Evolutionary conservation across 371 early-diverging fungal genomes (phyloP).

Genomic region (Mucor indicus): DNA sequence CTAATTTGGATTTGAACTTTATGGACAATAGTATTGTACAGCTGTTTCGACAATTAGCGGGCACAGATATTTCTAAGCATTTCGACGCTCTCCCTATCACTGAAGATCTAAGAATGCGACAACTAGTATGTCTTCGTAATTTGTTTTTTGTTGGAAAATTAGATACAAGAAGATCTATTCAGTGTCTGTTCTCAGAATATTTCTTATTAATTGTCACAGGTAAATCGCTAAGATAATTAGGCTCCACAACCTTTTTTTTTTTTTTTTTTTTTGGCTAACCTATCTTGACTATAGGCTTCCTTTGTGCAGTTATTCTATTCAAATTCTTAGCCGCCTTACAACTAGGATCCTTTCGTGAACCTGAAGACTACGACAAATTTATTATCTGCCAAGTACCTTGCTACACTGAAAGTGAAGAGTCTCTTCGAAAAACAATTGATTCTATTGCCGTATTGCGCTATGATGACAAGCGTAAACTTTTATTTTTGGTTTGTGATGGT

Average conservation of each 20-base stretch:
- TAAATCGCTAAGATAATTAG: not conserved
- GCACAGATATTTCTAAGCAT: constrained; percentile 65
- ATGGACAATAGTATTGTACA: constrained; percentile 60
- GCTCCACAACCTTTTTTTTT: too few species aligned
- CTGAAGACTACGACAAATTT: constrained; percentile 90
- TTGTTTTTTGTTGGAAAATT: constrained; percentile 83
- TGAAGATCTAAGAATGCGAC: constrained; percentile 29
- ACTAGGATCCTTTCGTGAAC: constrained; percentile 72
- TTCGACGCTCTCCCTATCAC: constrained; percentile 51
- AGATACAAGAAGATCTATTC: constrained; percentile 73
- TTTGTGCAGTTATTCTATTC: constrained; percentile 84
- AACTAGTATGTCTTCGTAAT: constrained; percentile 69
- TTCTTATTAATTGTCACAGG: constrained; percentile 73
- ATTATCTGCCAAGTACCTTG: constrained; percentile 89
- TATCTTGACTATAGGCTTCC: constrained; percentile 32
- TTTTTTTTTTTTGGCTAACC: not conserved
- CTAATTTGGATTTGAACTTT: constrained; percentile 59
- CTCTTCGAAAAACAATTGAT: constrained; percentile 89
- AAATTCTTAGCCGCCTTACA: constrained; percentile 93
- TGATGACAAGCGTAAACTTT: constrained; percentile 89
- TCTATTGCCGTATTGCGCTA: constrained; percentile 84
- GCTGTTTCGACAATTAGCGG: constrained; percentile 60
- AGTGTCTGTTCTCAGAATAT: constrained; percentile 85
- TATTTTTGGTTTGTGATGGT: constrained; percentile 85
- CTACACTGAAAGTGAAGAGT: constrained; percentile 97